phyloP scores from a whole-genome alignment of 2,329 filamentous ascomycete species.

The Didymella glomerata region DNA sequence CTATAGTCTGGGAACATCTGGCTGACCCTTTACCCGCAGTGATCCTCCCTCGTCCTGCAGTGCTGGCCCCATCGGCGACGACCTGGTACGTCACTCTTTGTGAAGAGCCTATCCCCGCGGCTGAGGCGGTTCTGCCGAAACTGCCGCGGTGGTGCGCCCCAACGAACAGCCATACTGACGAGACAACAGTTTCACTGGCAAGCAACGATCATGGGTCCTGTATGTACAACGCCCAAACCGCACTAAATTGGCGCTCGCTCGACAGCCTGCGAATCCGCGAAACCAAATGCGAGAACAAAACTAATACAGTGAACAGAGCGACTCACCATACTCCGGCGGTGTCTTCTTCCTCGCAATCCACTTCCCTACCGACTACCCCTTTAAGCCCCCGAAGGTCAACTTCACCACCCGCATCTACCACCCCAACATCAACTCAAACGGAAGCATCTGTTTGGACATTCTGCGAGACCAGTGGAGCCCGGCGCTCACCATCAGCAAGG shows the following conservation, averaged over 20 bases:
- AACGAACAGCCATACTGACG: conserved; percentile 41
- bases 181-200: conserved; percentile 94
- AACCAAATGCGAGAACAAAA: conserved; percentile 10
- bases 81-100: conserved; percentile 77
- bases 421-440: conserved; percentile 99
- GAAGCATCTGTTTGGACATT: conserved; percentile 98
- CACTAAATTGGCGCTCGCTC: conserved; percentile 1
- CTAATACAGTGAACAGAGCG: conserved; percentile 67
- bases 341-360: conserved; percentile 99
- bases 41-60: conserved; percentile 99
- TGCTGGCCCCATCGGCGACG: conserved; percentile 94
- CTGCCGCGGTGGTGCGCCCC: conserved; percentile 16
- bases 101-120: conserved; percentile 36
- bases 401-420: conserved; percentile 99
- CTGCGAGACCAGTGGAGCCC: conserved; percentile 99
- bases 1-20: conserved; percentile 17
- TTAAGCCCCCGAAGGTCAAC: conserved; percentile 99
- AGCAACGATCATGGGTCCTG: conserved; percentile 99
- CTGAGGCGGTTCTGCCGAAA: conserved; percentile 39
- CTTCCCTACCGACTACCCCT: conserved; percentile 99
- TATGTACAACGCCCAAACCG: conserved; percentile 63
- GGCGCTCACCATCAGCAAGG: conserved; percentile 97
- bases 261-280: conserved; percentile 17
- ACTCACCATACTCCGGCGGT: conserved; percentile 96
- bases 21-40: conserved; percentile 62